Evolutionary conservation across 2,329 filamentous ascomycete species (phyloP).

Genomic region (Amylocarpus encephaloides): DNA sequence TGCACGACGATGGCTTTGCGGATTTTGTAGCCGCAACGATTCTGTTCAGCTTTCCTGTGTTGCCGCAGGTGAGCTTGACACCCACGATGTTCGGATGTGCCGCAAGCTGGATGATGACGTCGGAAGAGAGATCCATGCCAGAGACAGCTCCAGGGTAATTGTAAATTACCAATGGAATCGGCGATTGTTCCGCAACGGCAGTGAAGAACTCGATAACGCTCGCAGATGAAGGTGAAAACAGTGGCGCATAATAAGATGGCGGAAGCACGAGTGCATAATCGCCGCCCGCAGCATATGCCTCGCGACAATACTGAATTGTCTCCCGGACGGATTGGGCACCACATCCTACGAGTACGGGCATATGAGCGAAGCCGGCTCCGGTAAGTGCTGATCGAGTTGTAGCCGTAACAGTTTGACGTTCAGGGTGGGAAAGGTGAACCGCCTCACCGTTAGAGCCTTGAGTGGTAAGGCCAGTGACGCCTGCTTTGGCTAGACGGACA

Average conservation of each 20-base stretch:
- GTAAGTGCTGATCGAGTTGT: constrained; percentile 56
- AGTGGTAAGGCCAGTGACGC: constrained; percentile 54
- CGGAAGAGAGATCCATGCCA: constrained; percentile 84
- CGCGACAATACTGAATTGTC: constrained; percentile 56
- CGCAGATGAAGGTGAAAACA: constrained; percentile 49
- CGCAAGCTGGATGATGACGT: constrained; percentile 73
- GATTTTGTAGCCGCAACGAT: constrained; percentile 49
- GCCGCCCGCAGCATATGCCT: constrained; percentile 56
- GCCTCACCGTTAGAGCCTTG: constrained; percentile 65
- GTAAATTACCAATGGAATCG: constrained; percentile 75
- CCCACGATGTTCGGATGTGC: constrained; percentile 79
- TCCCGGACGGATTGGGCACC: constrained; percentile 61
- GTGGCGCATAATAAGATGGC: constrained; percentile 58
- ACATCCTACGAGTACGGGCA: constrained; percentile 62
- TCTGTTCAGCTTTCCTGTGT: constrained; percentile 56
- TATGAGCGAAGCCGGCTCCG: constrained; percentile 47
- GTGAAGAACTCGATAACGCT: constrained; percentile 54
- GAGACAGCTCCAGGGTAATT: constrained; percentile 87
- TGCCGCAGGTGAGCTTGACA: constrained; percentile 89
- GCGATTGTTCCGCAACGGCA: constrained; percentile 58
- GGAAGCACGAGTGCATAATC: constrained; percentile 63
- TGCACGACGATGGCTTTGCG: constrained; percentile 37
- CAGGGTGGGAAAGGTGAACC: constrained; percentile 56
- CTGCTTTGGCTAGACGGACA: constrained; percentile 52
- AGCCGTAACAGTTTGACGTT: constrained; percentile 52